These are phyloP conservation scores for Agaricus bisporus DNA, from an alignment of 768 basidiomycete species.

Conservation along the genomic window DNA sequence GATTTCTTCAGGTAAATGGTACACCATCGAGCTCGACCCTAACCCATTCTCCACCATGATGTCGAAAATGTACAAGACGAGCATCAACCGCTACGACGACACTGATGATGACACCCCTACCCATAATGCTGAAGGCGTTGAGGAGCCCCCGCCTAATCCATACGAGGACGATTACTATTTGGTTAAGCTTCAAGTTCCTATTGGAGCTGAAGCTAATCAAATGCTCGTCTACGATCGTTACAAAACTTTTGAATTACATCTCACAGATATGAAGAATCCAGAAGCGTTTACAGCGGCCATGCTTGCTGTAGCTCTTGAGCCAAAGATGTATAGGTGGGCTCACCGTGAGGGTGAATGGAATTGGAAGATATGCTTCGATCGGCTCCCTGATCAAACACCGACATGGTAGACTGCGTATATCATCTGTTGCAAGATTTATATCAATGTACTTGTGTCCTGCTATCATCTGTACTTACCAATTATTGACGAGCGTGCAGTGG, in stretches of 20 bases:
- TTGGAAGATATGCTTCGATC: conserved; percentile 15
- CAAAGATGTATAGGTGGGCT: conserved; percentile 15
- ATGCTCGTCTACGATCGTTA: conserved; percentile 38
- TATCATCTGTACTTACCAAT: neutral
- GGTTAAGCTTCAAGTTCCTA: conserved; percentile 32
- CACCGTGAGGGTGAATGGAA: conserved; percentile 10
- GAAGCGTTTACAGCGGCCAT: conserved; percentile 17
- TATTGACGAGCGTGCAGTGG: no score
- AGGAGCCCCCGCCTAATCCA: conserved; percentile 22
- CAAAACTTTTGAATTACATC: conserved; percentile 28
- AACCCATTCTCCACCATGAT: conserved; percentile 8
- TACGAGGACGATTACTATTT: conserved; percentile 31
- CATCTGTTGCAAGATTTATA: neutral
- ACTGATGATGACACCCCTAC: conserved; percentile 6
- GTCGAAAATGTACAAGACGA: conserved; percentile 2
- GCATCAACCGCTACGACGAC: conserved; percentile 22
- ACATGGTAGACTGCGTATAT: conserved; percentile 9
- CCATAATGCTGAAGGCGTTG: neutral
- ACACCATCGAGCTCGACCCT: conserved; percentile 20
- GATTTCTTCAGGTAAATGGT: conserved; percentile 35
- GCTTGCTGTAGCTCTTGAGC: conserved; percentile 12
- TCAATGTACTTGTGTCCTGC: neutral
- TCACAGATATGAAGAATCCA: conserved; percentile 20
- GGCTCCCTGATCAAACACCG: conserved; percentile 8
- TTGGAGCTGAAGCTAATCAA: conserved; percentile 12